Evolutionary conservation across 768 basidiomycete species (phyloP), one percentile per base, ranked within the genome.

Genomic region (Rhodosporidiobolus sp.): DNA sequence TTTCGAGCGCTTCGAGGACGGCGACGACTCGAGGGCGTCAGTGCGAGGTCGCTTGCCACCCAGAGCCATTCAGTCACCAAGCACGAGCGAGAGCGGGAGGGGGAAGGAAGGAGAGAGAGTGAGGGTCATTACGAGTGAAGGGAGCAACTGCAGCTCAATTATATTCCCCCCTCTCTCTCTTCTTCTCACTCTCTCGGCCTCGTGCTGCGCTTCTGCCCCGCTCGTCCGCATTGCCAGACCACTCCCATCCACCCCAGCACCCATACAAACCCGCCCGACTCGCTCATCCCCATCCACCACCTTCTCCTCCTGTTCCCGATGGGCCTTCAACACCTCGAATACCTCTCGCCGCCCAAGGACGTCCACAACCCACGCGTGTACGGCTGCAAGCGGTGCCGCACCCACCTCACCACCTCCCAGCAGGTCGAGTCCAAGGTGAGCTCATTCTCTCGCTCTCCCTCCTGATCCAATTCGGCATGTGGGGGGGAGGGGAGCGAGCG

Each of bases 291-390:
- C 32, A 7, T 9, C 1, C 30, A n/a, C 22, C 26, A 32, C 16
- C 52, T 10, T n/a, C 20, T 38, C 34, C 8, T 17, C 16, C 32
- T 3, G 30, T 1, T 9, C 8, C 6, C 63, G 28, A 94, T 94
- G 92, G 92, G 92, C 79, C 89, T 92, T 88, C 90, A 86, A 79
- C 92, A 91, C 82, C 88, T 90, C 79, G 88, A 88, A 69, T 94
- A 92, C 83, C 88, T 94, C 74, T 84, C 87, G 60, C 90, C 90
- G 56, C 88, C 88, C 75, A 16, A 65, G 88, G 90, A 34, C n/a
- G 24, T 48, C 34, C 6, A 22, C 14, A 20, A 50, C 14, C 66
- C 58, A 30, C 73, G 70, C 77, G 90, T 94, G 79, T 94, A 92
- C 77, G 92, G 92, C 49, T 94, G 93, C 82, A 87, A 86, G 60